Evolutionary conservation across 164 flowering plant species (phyloP), one percentile per base, ranked within the genome.

Genomic region (Kingdonia uniflora): DNA sequence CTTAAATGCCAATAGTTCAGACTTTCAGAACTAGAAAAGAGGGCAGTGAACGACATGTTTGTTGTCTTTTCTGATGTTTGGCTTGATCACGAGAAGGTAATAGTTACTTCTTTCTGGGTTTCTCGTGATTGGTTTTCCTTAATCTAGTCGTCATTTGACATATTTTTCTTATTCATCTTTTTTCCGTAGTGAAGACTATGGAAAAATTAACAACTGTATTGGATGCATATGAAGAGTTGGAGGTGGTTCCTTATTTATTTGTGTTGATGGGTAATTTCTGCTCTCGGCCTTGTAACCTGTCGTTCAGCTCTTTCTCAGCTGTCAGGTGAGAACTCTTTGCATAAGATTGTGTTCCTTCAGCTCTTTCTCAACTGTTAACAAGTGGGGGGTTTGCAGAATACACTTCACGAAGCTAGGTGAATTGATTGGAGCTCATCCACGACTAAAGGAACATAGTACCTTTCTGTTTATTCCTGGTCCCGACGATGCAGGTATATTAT

Each of bases 251-350:
- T 45, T 92, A 95, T 55, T 68, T 92, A 37, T 92, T 92, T 71
- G 91, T 92, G 52, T 73, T 94, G 57, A 89, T 89, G 99, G 97
- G 97, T 23, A 89, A 89, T 62, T 94, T 94, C 68, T 84, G 87
- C 55, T 89, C 97, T 63, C 84, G 55, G 40, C 95, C 99, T 25
- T 94, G 95, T 60, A 89, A 89, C 64, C 84, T 94, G 35, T 70
- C 97, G 24, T 94, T 88, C 54, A 64, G 69, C 68, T 77, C 89
- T 51, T 84, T 71, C 65, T 74, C 95, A 49, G 77, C 51, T 56
- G 80, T 92, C 53, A 84, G 95, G 98, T 84, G 55, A 74, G 75
- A 16, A 35, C 43, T 21, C 35, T 49, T 54, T 57, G 20, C 11
- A 38, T 22, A 25, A 43, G 2, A 15, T 48, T 49, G 29, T 23